phyloP scores from a whole-genome alignment of 2,329 filamentous ascomycete genomes.

The Eurotiales sp. region DNA sequence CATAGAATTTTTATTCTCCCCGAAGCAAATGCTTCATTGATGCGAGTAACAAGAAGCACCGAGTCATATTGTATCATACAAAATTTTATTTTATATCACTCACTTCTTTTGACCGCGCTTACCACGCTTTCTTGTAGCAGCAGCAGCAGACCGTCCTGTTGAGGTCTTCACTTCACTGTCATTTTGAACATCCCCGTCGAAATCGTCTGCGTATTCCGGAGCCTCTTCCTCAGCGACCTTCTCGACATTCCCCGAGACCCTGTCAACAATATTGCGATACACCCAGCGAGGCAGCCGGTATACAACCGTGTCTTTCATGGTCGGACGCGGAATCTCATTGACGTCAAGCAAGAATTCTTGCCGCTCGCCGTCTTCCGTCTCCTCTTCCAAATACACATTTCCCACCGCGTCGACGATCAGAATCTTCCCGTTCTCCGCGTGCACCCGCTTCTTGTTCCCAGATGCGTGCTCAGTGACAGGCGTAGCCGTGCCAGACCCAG shows the following conservation, averaged over 20 bases:
- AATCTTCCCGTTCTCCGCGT: constrained; percentile 92
- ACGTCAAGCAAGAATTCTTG: constrained; percentile 86
- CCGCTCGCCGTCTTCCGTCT: constrained; percentile 78
- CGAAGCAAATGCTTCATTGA: too few species aligned
- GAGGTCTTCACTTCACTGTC: constrained; percentile 6
- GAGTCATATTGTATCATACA: too few species aligned
- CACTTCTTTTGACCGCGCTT: constrained; percentile 10
- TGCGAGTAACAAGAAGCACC: too few species aligned
- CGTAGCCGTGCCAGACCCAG: constrained; percentile 48
- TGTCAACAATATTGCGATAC: constrained; percentile 50
- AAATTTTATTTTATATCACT: too few species aligned
- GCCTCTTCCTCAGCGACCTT: constrained; percentile 1
- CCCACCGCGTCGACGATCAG: constrained; percentile 88
- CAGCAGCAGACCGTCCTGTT: neutral
- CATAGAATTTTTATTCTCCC: too few species aligned
- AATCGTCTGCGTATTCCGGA: neutral
- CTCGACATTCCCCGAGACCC: neutral
- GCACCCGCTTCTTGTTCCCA: constrained; percentile 79
- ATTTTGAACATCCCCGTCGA: neutral
- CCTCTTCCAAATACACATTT: constrained; percentile 91
- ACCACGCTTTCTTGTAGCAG: constrained; percentile 12
- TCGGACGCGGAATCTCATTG: constrained; percentile 73
- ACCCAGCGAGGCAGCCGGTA: constrained; percentile 72
- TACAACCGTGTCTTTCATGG: constrained; percentile 76
- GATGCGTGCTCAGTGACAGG: constrained; percentile 52